Evolutionary conservation across 2,329 filamentous ascomycete genomes (phyloP).

Genomic region (Ophiostoma perfectum): DNA sequence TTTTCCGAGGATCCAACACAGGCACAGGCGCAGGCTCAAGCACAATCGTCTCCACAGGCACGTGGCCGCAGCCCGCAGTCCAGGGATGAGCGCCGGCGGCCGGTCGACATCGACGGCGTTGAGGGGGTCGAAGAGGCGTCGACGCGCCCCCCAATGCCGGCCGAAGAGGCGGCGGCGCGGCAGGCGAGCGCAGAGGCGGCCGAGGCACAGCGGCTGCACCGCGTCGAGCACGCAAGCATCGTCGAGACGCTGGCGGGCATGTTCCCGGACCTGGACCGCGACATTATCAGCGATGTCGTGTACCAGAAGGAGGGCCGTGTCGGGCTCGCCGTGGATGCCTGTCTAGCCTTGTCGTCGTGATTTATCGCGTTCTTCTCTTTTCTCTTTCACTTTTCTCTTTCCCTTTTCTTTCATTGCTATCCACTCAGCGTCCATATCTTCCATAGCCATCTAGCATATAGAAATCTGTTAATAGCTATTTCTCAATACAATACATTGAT

Average conservation of each 20-base stretch:
- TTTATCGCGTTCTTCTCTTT: not conserved
- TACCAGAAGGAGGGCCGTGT: conserved; percentile 90
- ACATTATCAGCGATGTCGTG: conserved; percentile 95
- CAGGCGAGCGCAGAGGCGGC: conserved; percentile 88
- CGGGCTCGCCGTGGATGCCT: conserved; percentile 79
- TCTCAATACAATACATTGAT: too few relatives aligned
- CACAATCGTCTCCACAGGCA: conserved; percentile 29
- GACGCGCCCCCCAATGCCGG: conserved; percentile 50
- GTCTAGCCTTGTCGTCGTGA: conserved; percentile 57
- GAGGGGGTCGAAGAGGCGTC: not conserved
- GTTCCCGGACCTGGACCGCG: conserved; percentile 92
- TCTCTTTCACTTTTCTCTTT: not conserved
- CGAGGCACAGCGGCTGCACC: conserved; percentile 75
- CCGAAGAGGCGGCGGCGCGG: conserved; percentile 80
- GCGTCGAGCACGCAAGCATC: conserved; percentile 80
- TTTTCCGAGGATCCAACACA: conserved; percentile 64
- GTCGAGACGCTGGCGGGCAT: conserved; percentile 92
- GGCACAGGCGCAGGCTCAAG: conserved; percentile 28
- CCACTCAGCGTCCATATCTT: not conserved
- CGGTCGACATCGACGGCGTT: not conserved
- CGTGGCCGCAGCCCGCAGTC: conserved; percentile 25
- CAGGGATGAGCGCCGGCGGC: not conserved
- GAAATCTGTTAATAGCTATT: not conserved
- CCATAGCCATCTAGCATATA: conserved; percentile 1
- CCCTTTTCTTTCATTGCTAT: not conserved